These are phyloP conservation scores for Candida qinlingensis DNA, from an alignment of 805 yeast genomes.

Conservation along the genomic window DNA sequence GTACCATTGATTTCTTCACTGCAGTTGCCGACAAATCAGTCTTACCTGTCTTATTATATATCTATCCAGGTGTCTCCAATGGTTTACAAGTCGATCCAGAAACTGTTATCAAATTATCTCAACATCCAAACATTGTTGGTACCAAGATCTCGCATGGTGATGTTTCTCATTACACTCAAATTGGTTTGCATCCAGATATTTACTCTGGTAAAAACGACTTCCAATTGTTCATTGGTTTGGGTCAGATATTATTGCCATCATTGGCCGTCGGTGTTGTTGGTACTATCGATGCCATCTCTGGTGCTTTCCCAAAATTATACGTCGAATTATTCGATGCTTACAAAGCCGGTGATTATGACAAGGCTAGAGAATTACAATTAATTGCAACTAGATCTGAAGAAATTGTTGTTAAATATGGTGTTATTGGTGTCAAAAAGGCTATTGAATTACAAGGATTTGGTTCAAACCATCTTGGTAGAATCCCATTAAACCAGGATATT, in stretches of 20 bases:
- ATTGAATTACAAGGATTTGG: conserved; percentile 38
- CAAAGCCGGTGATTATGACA: conserved; percentile 34
- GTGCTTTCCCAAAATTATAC: conserved; percentile 46
- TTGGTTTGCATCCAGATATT: conserved; percentile 38
- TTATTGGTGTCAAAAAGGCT: conserved; percentile 43
- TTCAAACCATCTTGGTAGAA: conserved; percentile 39
- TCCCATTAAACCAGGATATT: conserved; percentile 39
- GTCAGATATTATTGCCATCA: conserved; percentile 45
- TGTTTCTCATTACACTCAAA: conserved; percentile 39
- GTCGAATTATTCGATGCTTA: conserved; percentile 36
- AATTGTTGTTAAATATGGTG: conserved; percentile 33
- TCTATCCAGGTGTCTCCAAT: conserved; percentile 42
- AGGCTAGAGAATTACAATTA: conserved; percentile 39
- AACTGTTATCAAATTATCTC: conserved; percentile 31
- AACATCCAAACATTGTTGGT: conserved; percentile 42
- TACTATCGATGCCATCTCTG: conserved; percentile 47
- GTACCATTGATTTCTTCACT: conserved; percentile 39
- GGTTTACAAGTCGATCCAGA: conserved; percentile 29
- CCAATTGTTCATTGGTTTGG: conserved; percentile 43
- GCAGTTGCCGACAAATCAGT: conserved; percentile 33
- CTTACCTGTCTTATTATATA: conserved; percentile 37
- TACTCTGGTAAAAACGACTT: conserved; percentile 33
- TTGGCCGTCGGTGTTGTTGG: conserved; percentile 43
- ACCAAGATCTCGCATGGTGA: conserved; percentile 48
- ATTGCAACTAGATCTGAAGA: conserved; percentile 40